These are phyloP conservation scores for Phytophthora aleatoria DNA, from an alignment of 352 stramenopile species.

Conservation along the genomic window DNA sequence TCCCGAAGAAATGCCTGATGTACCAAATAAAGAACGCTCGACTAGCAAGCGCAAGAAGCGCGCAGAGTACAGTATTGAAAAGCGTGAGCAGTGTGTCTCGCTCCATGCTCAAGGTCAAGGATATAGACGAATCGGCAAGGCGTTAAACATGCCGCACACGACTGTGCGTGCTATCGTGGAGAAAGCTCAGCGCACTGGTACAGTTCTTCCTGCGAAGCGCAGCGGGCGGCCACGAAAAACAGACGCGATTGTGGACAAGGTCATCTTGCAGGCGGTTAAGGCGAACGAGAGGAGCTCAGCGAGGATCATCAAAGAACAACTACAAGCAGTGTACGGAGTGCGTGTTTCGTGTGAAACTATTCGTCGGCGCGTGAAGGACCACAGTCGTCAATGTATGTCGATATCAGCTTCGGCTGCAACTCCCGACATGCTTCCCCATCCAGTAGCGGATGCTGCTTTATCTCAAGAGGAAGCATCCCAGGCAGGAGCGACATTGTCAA, in stretches of 20 bases:
- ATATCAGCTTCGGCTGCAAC: not conserved
- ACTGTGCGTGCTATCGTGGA: slow-evolving; percentile 76
- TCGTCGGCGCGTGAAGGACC: slow-evolving; percentile 65
- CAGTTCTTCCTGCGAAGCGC: slow-evolving; percentile 49
- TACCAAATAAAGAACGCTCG: not conserved
- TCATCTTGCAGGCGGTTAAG: slow-evolving; percentile 68
- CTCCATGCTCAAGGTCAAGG: slow-evolving; percentile 57
- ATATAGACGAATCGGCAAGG: slow-evolving; percentile 62
- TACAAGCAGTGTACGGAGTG: slow-evolving; percentile 50
- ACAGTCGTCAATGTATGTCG: slow-evolving; percentile 42
- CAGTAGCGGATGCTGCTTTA: not conserved
- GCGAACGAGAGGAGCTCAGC: slow-evolving; percentile 63
- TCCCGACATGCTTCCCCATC: not conserved
- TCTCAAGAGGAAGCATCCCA: not conserved
- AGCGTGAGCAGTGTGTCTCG: slow-evolving; percentile 60
- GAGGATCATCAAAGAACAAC: slow-evolving; percentile 61
- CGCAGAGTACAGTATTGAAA: slow-evolving; percentile 61
- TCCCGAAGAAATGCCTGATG: not conserved
- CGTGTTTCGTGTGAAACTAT: slow-evolving; percentile 76
- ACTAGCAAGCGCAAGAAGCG: slow-evolving; percentile 39
- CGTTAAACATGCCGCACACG: slow-evolving; percentile 70
- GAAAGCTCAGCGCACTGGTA: slow-evolving; percentile 62
- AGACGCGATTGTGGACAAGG: slow-evolving; percentile 64
- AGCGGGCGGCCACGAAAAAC: slow-evolving; percentile 69
- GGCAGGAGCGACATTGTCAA: slow-evolving; percentile 1